Base-by-base conservation (phyloP, 176 grass and related monocot species). In the Cymbopogon citratus region DNA sequence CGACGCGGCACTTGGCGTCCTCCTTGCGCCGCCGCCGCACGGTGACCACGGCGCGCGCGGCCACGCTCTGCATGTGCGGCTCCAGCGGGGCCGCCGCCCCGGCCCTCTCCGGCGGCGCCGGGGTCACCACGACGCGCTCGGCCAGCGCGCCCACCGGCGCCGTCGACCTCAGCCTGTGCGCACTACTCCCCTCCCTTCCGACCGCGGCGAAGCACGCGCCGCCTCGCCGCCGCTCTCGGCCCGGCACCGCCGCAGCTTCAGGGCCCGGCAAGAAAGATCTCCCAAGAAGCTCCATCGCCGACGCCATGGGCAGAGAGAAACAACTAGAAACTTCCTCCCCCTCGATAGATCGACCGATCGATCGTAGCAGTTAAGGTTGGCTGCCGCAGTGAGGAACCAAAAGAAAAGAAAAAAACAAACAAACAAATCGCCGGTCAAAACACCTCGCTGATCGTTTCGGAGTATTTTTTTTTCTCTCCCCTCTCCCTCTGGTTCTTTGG, bases 1-100 rank as follows among this genome's bases (percentile, higher is more conserved):
- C 89, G 15, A 92, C 61, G 0, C 80, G 83, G 28, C 77, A 78
- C 71, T 81, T 83, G 29, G 89, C 39, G 38, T 85, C 89, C 85
- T 91, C 83, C 84, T 90, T 95, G 3, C 84, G 81, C 85, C 81
- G 74, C 83, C 89, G 88, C 74, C 96, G 74, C 87, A 99, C 93
- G 12, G 91, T 93, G 3, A 93, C 88, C 62, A 90, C 93, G 24
- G 97, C 97, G 19, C 92, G 75, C 16, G 82, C 87, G 5, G 79
- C 89, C 28, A 99, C 86, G 79, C 75, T 88, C 79, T 88, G 87
- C 12, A 89, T 33, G 69, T 80, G 89, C 44, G 82, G 81, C 51
- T 81, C 90, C 35, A 43, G 80, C 31, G 73, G 27, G n/a, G n/a
- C n/a, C n/a, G n/a, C n/a, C 21, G 39, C 25, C 12, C 1, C 84